Evolutionary conservation across 345 rosid species (phyloP).

Genomic region (Lepidium didymum): DNA sequence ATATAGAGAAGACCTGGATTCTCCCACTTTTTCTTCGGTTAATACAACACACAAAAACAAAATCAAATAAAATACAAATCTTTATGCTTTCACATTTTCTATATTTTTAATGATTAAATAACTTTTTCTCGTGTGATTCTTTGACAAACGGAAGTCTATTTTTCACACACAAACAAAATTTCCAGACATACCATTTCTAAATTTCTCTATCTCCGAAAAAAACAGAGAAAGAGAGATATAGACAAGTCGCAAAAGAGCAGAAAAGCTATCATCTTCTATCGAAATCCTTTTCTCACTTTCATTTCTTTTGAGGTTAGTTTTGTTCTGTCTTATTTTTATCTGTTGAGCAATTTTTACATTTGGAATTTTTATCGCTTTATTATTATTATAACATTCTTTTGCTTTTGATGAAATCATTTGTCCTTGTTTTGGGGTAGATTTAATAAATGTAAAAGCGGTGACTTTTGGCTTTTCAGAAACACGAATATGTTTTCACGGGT

Average conservation of each 20-base stretch:
- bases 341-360: conserved; percentile 25
- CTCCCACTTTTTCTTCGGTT: conserved; percentile 8
- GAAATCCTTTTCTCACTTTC: conserved; percentile 42
- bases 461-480: conserved; percentile 18
- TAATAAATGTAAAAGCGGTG: background rate
- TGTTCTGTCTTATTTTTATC: conserved; percentile 19
- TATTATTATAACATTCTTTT: background rate
- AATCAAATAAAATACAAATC: background rate
- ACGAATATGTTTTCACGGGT: conserved; percentile 13
- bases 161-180: conserved; percentile 20
- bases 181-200: conserved; percentile 15
- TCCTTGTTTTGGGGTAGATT: background rate
- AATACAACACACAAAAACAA: background rate
- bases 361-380: conserved; percentile 26
- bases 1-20: conserved; percentile 1
- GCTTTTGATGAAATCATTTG: background rate
- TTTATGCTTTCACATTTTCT: conserved; percentile 8
- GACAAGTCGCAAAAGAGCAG: conserved; percentile 42
- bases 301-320: conserved; percentile 52
- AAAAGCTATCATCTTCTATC: conserved; percentile 34
- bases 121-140: conserved; percentile 19
- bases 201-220: background rate
- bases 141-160: conserved; percentile 23
- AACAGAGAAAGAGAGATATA: conserved; percentile 1
- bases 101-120: background rate